Evolutionary conservation across 768 basidiomycete genomes (phyloP), one percentile per base, ranked within the genome.

Genomic region (Sarcomyxa edulis): DNA sequence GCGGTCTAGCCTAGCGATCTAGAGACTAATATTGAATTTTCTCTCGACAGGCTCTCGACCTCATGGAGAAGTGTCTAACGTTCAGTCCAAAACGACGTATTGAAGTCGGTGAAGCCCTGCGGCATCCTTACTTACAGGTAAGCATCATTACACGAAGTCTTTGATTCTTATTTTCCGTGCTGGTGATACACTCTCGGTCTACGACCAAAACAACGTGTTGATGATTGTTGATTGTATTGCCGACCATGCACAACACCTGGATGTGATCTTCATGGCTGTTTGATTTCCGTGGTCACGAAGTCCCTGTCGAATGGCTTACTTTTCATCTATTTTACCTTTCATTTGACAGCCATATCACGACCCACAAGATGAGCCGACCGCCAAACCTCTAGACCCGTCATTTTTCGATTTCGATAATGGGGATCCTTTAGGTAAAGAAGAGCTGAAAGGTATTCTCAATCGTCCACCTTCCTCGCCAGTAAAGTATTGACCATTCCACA

Each of bases 21-120:
- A n/a, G n/a, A n/a, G n/a, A n/a, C n/a, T n/a, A n/a, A n/a, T n/a
- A n/a, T n/a, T 15, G 11, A 12, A n/a, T 22, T 26, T 10, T 14
- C 24, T 20, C 26, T 12, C 18, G 38, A 8, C 48, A 80, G 74
- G 84, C 84, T 4, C 69, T 87, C 37, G 87, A 88, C 55, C 69
- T 91, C 37, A 69, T 91, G 68, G 83, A 83, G 45, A 80, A 78
- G 50, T 87, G 82, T 44, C 66, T 93, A 26, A 88, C 85, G 1
- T 92, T 92, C 56, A 85, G 77, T 43, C 95, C 95, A 7, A 85
- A 81, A 53, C 77, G 85, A 53, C 74, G 95, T 11, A 85, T 97
- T 43, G 87, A 89, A 46, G 93, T 89, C 9, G 81, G 83, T 28
- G 83, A 93, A 43, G 90, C 90, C 1, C 67, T 98, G 37, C 74